These are phyloP conservation scores for Acrodontium crateriforme DNA, from an alignment of 2,329 filamentous ascomycete species.

Conservation along the genomic window DNA sequence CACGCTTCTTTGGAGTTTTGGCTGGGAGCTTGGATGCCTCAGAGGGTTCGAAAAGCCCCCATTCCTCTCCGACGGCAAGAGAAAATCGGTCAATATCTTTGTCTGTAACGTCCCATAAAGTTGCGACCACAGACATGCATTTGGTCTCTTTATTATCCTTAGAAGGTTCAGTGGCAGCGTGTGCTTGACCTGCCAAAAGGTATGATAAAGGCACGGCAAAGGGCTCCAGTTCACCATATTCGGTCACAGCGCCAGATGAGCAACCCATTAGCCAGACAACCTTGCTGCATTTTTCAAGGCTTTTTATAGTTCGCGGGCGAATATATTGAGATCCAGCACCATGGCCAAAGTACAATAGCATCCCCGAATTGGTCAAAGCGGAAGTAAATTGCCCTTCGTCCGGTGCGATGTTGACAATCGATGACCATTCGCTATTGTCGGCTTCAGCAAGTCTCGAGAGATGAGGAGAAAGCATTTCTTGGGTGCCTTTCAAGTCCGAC, in stretches of 20 bases:
- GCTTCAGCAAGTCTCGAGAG: slow-evolving; percentile 34
- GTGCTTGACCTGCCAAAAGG: slow-evolving; percentile 55
- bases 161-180: neutral
- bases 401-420: slow-evolving; percentile 55
- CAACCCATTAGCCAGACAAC: slow-evolving; percentile 83
- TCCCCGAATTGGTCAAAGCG: slow-evolving; percentile 50
- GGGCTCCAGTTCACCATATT: slow-evolving; percentile 80
- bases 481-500: slow-evolving; percentile 67
- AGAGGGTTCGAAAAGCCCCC: slow-evolving; percentile 52
- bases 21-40: slow-evolving; percentile 9
- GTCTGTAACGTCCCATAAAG: slow-evolving; percentile 96
- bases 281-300: slow-evolving; percentile 36
- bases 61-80: slow-evolving; percentile 62
- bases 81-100: slow-evolving; percentile 93
- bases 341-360: slow-evolving; percentile 91
- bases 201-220: slow-evolving; percentile 85
- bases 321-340: slow-evolving; percentile 93
- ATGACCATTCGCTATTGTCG: slow-evolving; percentile 42
- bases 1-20: slow-evolving; percentile 18
- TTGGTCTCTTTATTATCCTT: neutral
- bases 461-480: slow-evolving; percentile 55
- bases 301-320: slow-evolving; percentile 66
- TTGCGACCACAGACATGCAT: slow-evolving; percentile 69
- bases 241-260: slow-evolving; percentile 66
- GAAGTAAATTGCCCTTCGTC: slow-evolving; percentile 63